Evolutionary conservation across 2,329 filamentous ascomycete genomes (phyloP).

Genomic region (Fusarium vanettenii): DNA sequence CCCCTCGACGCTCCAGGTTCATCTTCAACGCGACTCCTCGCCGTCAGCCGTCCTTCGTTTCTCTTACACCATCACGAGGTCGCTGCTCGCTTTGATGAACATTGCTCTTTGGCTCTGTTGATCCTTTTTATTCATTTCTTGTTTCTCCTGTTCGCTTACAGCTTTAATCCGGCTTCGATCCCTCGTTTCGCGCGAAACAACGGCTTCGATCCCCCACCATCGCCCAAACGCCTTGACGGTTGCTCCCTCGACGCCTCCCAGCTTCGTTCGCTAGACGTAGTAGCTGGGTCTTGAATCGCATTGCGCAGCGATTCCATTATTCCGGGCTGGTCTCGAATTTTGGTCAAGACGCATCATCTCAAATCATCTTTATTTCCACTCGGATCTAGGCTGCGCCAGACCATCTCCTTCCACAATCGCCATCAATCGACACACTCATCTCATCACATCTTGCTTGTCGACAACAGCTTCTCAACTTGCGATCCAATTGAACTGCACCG

Average conservation of each 20-base stretch:
- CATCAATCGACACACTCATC: constrained; percentile 18
- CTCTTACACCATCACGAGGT: constrained; percentile 39
- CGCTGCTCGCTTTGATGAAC: constrained; percentile 43
- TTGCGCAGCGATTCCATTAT: constrained; percentile 47
- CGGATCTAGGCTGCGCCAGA: constrained; percentile 51
- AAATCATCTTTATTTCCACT: constrained; percentile 39
- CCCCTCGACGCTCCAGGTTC: constrained; percentile 40
- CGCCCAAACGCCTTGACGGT: constrained; percentile 56
- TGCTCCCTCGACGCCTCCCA: constrained; percentile 45
- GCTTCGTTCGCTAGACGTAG: constrained; percentile 60
- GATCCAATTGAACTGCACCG: constrained; percentile 28
- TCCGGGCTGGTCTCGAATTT: constrained; percentile 63
- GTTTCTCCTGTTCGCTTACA: constrained; percentile 56
- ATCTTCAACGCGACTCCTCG: constrained; percentile 33
- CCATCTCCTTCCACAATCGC: constrained; percentile 23
- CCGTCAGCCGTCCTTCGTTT: constrained; percentile 46
- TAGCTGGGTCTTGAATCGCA: constrained; percentile 50
- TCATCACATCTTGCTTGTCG: constrained; percentile 5
- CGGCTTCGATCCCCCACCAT: constrained; percentile 46
- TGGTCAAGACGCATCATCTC: constrained; percentile 44
- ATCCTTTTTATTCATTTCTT: constrained; percentile 45
- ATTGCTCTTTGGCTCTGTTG: constrained; percentile 41
- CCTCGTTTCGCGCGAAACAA: constrained; percentile 43
- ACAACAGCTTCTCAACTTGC: constrained; percentile 10
- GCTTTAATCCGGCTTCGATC: constrained; percentile 54